Base-by-base conservation (phyloP, 257 asterid genomes). In the Nyctanthes arbortristis region DNA sequence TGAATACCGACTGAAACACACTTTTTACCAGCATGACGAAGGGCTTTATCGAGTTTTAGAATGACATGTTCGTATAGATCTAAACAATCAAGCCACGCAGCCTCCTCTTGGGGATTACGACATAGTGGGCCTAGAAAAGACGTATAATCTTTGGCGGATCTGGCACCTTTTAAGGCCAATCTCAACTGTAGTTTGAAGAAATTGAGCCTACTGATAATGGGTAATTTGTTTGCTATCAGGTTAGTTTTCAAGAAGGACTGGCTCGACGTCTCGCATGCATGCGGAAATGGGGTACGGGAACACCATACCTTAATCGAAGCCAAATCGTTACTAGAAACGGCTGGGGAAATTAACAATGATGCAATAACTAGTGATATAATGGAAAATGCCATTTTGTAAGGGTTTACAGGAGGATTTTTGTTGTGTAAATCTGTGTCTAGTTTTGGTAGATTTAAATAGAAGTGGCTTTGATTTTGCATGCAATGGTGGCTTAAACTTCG, bases 61-160 rank as follows among this genome's bases (percentile, higher is more conserved):
- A 88, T 70, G 9, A 87, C 72, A 25, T 66, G 8, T 40, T 84
- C 86, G 55, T 94, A 88, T 0, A 94, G 80, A 77, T 84, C 86
- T 24, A 94, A 18, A 70, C 99, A 94, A 69, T 94, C 97, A 3
- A 80, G 67, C 97, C 97, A 94, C 13, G 97, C 97, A 7, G 88
- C 88, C 70, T 81, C 86, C 72, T 94, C 97, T 0, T 63, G 77
- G 3, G 58, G 24, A 28, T 74, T 75, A 0, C 91, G 84, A 18
- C 94, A 91, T 37, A 78, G 86, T 4, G 85, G 28, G 4, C 95
- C 96, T 30, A 91, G 86, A 3, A 73, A 28, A 57, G 77, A 24
- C 0, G 87, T 22, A 34, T 73, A 71, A 16, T 2, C 64, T 4
- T 68, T 66, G 0, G 88, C 97, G 29, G 71, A 75, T 65, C 72